phyloP scores from a whole-genome alignment of 352 stramenopile genomes.

The Globisporangium perplexum region DNA sequence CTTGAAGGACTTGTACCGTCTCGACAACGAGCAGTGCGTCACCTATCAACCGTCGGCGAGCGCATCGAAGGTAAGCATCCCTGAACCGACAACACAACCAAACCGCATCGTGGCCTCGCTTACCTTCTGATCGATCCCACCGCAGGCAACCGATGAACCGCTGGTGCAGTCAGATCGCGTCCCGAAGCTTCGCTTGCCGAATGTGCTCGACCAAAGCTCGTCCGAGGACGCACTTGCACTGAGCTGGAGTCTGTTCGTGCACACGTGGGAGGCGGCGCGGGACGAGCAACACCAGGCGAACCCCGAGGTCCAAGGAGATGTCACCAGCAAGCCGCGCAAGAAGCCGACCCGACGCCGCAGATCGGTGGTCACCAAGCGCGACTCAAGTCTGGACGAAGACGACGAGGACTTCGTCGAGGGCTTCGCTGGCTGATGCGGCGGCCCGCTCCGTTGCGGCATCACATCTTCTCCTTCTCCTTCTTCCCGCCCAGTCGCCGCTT shows the following conservation, averaged over 20 bases:
- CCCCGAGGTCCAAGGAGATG: slow-evolving; percentile 36
- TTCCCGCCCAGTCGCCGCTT: neutral
- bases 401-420: slow-evolving; percentile 14
- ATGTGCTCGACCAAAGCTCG: slow-evolving; percentile 19
- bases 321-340: slow-evolving; percentile 14
- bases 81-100: too few relatives aligned
- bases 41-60: slow-evolving; percentile 59
- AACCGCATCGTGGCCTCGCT: neutral
- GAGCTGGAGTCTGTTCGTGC: slow-evolving; percentile 60
- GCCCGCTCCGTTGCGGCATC: too few relatives aligned
- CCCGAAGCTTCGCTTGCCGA: slow-evolving; percentile 16
- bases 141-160: slow-evolving; percentile 24
- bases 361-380: slow-evolving; percentile 12
- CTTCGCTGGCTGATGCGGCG: slow-evolving; percentile 6
- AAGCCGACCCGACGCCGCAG: slow-evolving; percentile 30
- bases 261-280: slow-evolving; percentile 37
- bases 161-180: slow-evolving; percentile 16
- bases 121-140: neutral
- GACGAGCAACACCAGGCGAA: slow-evolving; percentile 73
- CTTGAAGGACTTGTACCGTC: slow-evolving; percentile 57
- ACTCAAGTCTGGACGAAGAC: slow-evolving; percentile 14
- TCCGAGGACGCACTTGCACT: slow-evolving; percentile 25
- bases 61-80: slow-evolving; percentile 30
- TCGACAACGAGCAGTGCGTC: slow-evolving; percentile 78
- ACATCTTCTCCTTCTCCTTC: neutral